A percentile compares a stretch with the other conserved stretches of the same genome.
Conservation (phyloP, 257 asterid genomes). For the Solanum verrucosum region DNA sequence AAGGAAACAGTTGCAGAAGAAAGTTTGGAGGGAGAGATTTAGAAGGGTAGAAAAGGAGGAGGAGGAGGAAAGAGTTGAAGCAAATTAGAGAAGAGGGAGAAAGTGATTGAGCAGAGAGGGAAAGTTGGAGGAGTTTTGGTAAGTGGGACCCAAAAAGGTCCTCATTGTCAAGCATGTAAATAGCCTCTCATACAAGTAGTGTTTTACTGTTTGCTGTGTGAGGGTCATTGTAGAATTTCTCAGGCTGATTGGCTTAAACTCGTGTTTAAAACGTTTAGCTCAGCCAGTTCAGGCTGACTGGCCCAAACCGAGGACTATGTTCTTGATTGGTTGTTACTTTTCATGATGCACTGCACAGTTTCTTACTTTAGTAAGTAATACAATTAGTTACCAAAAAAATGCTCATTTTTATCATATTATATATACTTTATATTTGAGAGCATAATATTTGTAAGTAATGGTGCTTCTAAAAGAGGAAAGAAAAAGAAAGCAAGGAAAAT, state of each 20-base stretch:
- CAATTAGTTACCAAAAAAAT: neutral
- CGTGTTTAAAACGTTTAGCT: neutral
- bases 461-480: neutral
- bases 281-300: neutral
- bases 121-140: neutral
- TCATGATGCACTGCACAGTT: neutral
- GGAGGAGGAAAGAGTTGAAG: neutral
- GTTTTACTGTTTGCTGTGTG: neutral
- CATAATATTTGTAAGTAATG: neutral
- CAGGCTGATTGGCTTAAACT: neutral
- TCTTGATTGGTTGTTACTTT: neutral
- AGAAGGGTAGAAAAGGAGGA: neutral
- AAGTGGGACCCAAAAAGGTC: neutral
- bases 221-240: neutral
- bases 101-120: neutral
- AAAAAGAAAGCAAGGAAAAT: neutral
- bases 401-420: neutral
- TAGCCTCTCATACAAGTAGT: neutral
- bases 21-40: neutral
- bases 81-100: neutral
- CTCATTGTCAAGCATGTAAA: neutral
- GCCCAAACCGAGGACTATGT: neutral
- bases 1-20: neutral
- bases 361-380: neutral
- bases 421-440: neutral